Percentiles rank a stretch among this genome's conserved stretches.
phyloP scores from a whole-genome alignment of 2,329 filamentous ascomycete genomes.

The Fusarium praegraminearum region DNA sequence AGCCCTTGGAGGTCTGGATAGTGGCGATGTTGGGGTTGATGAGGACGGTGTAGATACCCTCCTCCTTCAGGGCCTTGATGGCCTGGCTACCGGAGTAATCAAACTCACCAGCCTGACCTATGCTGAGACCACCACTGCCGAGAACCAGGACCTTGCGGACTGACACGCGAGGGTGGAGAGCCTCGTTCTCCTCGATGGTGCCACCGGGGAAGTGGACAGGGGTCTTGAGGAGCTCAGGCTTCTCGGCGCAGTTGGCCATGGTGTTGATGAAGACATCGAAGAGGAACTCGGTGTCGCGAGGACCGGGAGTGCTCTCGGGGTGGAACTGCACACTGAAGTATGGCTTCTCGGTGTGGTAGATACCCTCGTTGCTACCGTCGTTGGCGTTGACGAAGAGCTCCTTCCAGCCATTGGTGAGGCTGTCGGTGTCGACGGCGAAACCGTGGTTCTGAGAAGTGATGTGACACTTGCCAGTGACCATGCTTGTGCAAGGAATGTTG shows the following conservation, averaged over 20 bases:
- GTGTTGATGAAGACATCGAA: constrained; percentile 97
- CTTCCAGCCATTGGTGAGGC: constrained; percentile 82
- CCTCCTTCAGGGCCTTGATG: constrained; percentile 97
- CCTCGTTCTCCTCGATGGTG: constrained; percentile 81
- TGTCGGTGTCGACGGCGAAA: constrained; percentile 87
- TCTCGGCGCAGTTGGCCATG: constrained; percentile 77
- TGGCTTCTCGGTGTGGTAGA: constrained; percentile 84
- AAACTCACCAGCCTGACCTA: constrained; percentile 98
- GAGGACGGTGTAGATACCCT: constrained; percentile 96
- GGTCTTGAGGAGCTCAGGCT: constrained; percentile 73
- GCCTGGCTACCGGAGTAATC: constrained; percentile 99
- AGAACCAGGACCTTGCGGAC: constrained; percentile 96
- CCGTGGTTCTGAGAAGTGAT: constrained; percentile 99
- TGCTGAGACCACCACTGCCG: constrained; percentile 93
- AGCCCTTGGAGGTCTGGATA: constrained; percentile 96
- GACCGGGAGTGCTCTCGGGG: constrained; percentile 95
- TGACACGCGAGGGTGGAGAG: constrained; percentile 79
- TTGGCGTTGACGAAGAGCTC: constrained; percentile 99
- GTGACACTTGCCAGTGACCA: constrained; percentile 96
- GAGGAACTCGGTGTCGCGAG: constrained; percentile 93
- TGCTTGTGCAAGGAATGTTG: constrained; percentile 97
- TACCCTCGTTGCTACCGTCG: constrained; percentile 97
- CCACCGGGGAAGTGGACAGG: constrained; percentile 91
- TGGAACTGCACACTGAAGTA: constrained; percentile 99
- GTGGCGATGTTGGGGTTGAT: constrained; percentile 99